Conservation (phyloP, 1,139 yeast genomes). For the Protomyces lactucae-debilis region DNA sequence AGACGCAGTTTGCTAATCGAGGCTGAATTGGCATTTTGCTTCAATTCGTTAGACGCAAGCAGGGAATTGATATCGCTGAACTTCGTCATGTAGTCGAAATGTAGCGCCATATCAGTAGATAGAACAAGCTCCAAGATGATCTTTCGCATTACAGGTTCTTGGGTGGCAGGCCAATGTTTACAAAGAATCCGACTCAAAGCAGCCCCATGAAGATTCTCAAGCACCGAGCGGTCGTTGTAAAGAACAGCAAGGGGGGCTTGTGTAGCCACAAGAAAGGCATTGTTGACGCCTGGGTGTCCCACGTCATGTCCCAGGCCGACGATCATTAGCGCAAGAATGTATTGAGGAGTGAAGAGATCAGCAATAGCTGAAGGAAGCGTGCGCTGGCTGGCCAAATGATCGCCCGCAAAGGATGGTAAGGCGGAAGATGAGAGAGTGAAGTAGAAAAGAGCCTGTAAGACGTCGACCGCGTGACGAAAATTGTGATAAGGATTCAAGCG, state of each 20-base stretch:
- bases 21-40: constrained; percentile 3
- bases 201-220: constrained; percentile 81
- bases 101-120: constrained; percentile 95
- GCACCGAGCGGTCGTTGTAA: constrained; percentile 62
- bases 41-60: neutral
- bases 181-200: constrained; percentile 59
- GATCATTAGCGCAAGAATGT: constrained; percentile 57
- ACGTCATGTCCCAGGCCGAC: constrained; percentile 94
- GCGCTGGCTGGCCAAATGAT: neutral
- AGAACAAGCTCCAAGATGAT: constrained; percentile 47
- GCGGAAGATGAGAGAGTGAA: constrained; percentile 41
- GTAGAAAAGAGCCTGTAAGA: constrained; percentile 79
- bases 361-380: constrained; percentile 2
- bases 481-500: constrained; percentile 83
- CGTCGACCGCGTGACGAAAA: constrained; percentile 93
- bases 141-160: constrained; percentile 34
- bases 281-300: constrained; percentile 94
- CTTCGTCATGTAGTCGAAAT: constrained; percentile 63
- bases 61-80: constrained; percentile 29
- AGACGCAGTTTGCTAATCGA: constrained; percentile 35
- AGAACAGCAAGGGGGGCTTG: constrained; percentile 62
- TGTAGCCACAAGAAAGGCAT: constrained; percentile 59
- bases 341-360: constrained; percentile 41
- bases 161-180: constrained; percentile 58
- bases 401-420: neutral